Conservation (phyloP, 2,329 filamentous ascomycete genomes). For the Pestalotiopsis sp. region DNA sequence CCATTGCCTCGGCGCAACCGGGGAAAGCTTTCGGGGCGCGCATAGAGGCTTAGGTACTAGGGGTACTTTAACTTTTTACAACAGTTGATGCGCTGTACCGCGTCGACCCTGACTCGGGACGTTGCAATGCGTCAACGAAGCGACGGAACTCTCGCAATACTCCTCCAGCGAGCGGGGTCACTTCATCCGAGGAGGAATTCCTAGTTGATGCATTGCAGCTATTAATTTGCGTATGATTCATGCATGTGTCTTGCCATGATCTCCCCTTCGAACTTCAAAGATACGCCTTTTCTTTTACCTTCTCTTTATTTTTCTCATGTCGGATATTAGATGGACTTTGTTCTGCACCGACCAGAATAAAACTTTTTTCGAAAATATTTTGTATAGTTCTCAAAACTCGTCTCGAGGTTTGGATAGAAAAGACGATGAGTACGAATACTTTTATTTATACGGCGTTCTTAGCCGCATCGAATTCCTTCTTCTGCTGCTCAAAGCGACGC, state of each 20-base stretch:
- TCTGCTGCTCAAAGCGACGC: slow-evolving; percentile 48
- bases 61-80: background rate
- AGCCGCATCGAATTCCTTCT: slow-evolving; percentile 41
- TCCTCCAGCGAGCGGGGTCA: background rate
- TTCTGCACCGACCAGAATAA: too few relatives aligned
- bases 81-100: background rate
- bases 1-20: slow-evolving; percentile 6
- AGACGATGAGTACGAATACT: too few relatives aligned
- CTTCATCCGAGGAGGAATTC: background rate
- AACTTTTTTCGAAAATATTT: too few relatives aligned
- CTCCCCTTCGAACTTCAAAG: too few relatives aligned
- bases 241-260: background rate
- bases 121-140: background rate
- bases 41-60: too few relatives aligned
- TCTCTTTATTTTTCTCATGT: too few relatives aligned
- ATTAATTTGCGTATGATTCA: background rate
- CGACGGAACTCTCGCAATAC: background rate
- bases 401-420: too few relatives aligned
- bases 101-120: background rate
- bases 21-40: background rate
- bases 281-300: too few relatives aligned
- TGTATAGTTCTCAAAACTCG: too few relatives aligned
- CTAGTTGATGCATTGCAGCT: background rate
- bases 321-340: too few relatives aligned
- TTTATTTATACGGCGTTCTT: too few relatives aligned